Conservation (phyloP, 1,139 yeast genomes). For the Yamadazyma triangularis region DNA sequence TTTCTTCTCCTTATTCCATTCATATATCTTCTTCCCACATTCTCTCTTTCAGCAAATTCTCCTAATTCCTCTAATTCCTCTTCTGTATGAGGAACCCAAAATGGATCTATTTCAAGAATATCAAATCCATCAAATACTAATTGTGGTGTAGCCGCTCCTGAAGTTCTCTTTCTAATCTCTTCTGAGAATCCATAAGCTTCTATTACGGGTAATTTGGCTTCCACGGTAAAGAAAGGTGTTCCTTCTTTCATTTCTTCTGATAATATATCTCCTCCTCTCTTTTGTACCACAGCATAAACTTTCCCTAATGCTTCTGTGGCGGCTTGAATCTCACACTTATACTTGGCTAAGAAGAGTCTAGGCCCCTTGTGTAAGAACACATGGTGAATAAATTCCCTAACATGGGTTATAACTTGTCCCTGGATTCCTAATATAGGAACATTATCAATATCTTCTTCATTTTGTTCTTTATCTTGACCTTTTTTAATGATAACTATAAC, state of each 20-base stretch:
- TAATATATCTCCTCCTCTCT: constrained; percentile 77
- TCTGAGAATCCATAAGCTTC: constrained; percentile 98
- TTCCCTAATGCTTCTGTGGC: constrained; percentile 91
- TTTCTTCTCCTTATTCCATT: constrained; percentile 77
- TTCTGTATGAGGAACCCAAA: constrained; percentile 99
- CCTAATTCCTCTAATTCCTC: constrained; percentile 94
- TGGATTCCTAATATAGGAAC: constrained; percentile 34
- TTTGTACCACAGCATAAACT: constrained; percentile 91
- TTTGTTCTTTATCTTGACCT: constrained; percentile 20
- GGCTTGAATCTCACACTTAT: constrained; percentile 92
- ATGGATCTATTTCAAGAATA: constrained; percentile 85
- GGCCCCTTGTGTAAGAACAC: constrained; percentile 80
- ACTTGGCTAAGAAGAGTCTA: constrained; percentile 85
- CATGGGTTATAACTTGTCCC: constrained; percentile 70
- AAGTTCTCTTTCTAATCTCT: constrained; percentile 86
- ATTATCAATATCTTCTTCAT: constrained; percentile 17
- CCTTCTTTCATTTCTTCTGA: constrained; percentile 98
- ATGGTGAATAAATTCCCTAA: constrained; percentile 69
- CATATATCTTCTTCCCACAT: constrained; percentile 83
- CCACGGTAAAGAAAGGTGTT: constrained; percentile 88
- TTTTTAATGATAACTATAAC: constrained; percentile 49
- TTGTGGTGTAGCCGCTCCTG: constrained; percentile 98
- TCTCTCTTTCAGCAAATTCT: constrained; percentile 88
- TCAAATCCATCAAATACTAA: constrained; percentile 88
- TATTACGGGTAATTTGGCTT: constrained; percentile 84